A percentile compares a stretch with the other conserved stretches of the same genome.
phyloP scores from a whole-genome alignment of 352 stramenopile species.

The Phytophthora megakarya region DNA sequence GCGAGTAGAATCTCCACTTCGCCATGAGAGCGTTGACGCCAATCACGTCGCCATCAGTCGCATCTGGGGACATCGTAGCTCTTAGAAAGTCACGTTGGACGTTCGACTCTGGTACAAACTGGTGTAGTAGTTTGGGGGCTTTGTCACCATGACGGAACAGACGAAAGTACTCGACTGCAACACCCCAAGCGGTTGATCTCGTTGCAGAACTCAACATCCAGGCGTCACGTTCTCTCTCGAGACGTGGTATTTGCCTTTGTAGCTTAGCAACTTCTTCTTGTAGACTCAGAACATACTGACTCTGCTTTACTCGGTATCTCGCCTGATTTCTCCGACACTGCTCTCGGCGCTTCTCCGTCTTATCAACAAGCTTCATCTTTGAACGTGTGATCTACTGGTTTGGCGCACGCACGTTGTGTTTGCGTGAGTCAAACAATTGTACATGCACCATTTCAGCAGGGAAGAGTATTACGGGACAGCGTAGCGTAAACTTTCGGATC shows the following conservation, averaged over 20 bases:
- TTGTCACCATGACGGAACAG: background rate
- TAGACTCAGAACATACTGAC: background rate
- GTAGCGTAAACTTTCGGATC: background rate
- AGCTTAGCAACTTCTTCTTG: background rate
- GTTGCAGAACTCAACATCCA: background rate
- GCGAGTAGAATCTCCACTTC: slow-evolving; percentile 23
- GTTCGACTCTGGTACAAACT: background rate
- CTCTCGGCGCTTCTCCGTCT: background rate
- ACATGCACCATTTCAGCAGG: too few relatives aligned
- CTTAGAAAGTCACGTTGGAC: background rate
- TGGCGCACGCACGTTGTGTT: too few relatives aligned
- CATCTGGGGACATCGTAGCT: slow-evolving; percentile 8
- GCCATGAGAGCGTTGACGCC: slow-evolving; percentile 20
- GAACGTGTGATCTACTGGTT: background rate
- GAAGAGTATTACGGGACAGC: background rate
- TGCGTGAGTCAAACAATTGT: too few relatives aligned
- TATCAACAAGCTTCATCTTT: too few relatives aligned
- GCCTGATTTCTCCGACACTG: slow-evolving; percentile 12
- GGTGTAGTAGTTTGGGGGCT: background rate
- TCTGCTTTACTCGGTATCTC: slow-evolving; percentile 2
- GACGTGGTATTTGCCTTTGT: background rate
- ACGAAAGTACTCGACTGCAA: slow-evolving; percentile 10
- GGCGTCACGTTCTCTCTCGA: background rate
- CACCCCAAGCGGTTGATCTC: background rate
- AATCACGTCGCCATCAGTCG: slow-evolving; percentile 6